Evolutionary conservation across 768 basidiomycete species (phyloP), one percentile per base, ranked within the genome.

Genomic region (Mycena polygramma): DNA sequence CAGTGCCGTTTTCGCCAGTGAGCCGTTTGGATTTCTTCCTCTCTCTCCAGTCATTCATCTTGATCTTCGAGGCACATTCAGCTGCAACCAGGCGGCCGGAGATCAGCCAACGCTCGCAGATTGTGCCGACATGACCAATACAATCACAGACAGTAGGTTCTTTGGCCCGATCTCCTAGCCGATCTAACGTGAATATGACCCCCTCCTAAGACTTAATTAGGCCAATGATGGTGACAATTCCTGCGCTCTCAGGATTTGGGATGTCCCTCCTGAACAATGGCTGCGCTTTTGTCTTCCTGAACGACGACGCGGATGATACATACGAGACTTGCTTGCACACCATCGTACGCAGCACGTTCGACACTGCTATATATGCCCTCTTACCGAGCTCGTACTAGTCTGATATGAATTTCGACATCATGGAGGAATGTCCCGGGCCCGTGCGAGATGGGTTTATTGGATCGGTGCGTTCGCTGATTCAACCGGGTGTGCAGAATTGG

Each of bases 231-330:
- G 19, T 69, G 39, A 26, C 13, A 1, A 35, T 69, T 43, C 68
- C 61, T 14, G 37, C 60, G 1, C 61, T 14, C 24, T 51, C 68
- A 0, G 68, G 68, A 10, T 1, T 69, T 19, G 49, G 36, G 0
- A 57, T 63, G 2, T 57, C 68, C 0, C 68, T 69, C 46, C 5
- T 35, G 15, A 63, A 69, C 48, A 69, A 69, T 48, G 63, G 55
- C 14, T 69, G 68, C n/a, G 61, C 68, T 1, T 7, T 69, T 14
- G 61, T 69, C 14, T 69, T 69, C 39, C 20, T 59, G 46, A 69
- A 69, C 41, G 49, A 62, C n/a, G 61, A 69, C 36, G 30, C 3
- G 0, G 20, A 51, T 7, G 68, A 69, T n/a, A 45, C 22, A 1
- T 69, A 63, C 14, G 26, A 49, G 2, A 63, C 49, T 1, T 37